Evolutionary conservation across 371 early-diverging fungal genomes (phyloP), one percentile per base, ranked within the genome.

Genomic region (Mortierella sp.): DNA sequence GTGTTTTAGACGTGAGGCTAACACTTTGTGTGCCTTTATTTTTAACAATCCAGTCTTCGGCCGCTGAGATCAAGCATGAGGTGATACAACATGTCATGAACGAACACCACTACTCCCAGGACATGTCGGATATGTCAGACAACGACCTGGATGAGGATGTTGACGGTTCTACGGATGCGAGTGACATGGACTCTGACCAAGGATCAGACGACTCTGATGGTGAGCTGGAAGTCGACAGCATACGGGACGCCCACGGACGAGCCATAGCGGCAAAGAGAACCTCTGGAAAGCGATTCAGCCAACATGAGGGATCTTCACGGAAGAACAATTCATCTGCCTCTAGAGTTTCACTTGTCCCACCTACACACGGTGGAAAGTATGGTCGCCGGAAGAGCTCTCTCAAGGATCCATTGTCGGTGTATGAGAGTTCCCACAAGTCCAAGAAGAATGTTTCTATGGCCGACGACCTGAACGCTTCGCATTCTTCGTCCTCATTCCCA

Each of bases 211-310:
- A 69, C 3, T 73, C 73, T 37, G 74, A 74, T 6, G 73, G 50
- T 21, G 75, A 71, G 43, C 28, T 64, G 8, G 80, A 75, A 21
- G 72, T 59, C 26, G 76, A 85, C 24, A 57, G 37, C 26, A 28
- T 73, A 73, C 73, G 55, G 5, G 76, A 69, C 44, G 81, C 26
- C 70, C 78, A 80, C 80, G 55, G 67, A 9, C 74, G 74, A 28
- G 73, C 87, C 51, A 88, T 88, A 51, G 77, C 82, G 8, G 70
- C 81, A 13, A 83, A 78, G 53, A 75, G 55, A 24, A 71, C 80
- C 0, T 82, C 70, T 59, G 75, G 77, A 34, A 91, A 90, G 46
- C 89, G 89, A 31, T 81, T 80, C 79, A 61, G 69, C 37, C 78
- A 67, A 54, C 44, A 72, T 21, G 8, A 48, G 21, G n/a, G 69